Conservation (phyloP, 495 filamentous ascomycete species). For the Trichoderma erinaceum region DNA sequence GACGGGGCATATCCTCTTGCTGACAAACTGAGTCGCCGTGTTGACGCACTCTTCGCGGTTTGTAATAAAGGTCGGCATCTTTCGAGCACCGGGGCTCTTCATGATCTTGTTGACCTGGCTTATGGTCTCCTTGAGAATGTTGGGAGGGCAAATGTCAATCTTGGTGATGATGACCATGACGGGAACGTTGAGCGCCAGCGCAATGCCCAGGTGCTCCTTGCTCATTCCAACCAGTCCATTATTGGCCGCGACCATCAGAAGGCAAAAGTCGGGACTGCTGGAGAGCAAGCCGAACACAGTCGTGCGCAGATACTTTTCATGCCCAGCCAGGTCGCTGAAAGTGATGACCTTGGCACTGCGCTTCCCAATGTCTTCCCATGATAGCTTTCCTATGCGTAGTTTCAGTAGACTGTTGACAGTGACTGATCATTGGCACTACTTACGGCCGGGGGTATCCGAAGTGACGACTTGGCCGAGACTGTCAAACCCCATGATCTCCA, state of each 20-base stretch:
- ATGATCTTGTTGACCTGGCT: slow-evolving; percentile 86
- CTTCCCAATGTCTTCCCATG: slow-evolving; percentile 97
- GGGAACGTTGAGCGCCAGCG: slow-evolving; percentile 88
- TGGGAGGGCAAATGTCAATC: slow-evolving; percentile 96
- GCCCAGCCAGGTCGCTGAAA: slow-evolving; percentile 92
- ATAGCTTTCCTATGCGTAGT: slow-evolving; percentile 45
- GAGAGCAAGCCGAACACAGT: slow-evolving; percentile 94
- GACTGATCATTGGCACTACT: slow-evolving; percentile 25
- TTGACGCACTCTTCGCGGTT: slow-evolving; percentile 85
- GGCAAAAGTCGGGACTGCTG: slow-evolving; percentile 93
- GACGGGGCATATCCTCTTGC: slow-evolving; percentile 89
- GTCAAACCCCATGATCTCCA: slow-evolving; percentile 99
- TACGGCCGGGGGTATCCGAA: slow-evolving; percentile 73
- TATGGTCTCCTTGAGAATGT: slow-evolving; percentile 90
- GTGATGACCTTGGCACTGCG: slow-evolving; percentile 93
- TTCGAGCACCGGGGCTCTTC: slow-evolving; percentile 86
- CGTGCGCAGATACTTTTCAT: slow-evolving; percentile 91
- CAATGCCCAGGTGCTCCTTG: slow-evolving; percentile 95
- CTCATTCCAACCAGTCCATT: slow-evolving; percentile 97
- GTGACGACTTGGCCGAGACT: slow-evolving; percentile 77
- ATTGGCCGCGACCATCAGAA: slow-evolving; percentile 98
- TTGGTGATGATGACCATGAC: slow-evolving; percentile 99
- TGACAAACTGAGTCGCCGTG: slow-evolving; percentile 93
- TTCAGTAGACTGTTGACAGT: not conserved
- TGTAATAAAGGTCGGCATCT: slow-evolving; percentile 98